Conservation (phyloP, 306 rosid species). For the Pyrus pyrifolia region DNA sequence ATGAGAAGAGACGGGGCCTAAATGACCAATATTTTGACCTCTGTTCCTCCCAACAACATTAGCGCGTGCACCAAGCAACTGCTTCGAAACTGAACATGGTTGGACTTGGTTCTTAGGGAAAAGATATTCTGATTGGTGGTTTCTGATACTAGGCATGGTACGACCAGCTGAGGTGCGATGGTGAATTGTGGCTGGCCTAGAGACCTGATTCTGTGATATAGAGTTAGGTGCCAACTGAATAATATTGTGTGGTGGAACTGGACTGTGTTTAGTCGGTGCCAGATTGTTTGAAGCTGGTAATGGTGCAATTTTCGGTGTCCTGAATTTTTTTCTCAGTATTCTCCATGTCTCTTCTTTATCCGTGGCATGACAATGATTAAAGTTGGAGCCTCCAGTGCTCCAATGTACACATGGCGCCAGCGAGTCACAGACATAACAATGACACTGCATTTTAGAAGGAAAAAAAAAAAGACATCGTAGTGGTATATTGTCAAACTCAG, state of each 20-base stretch:
- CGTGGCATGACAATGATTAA: slow-evolving; percentile 73
- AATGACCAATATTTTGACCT: slow-evolving; percentile 16
- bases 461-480: slow-evolving; percentile 12
- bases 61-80: slow-evolving; percentile 25
- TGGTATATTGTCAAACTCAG: neutral
- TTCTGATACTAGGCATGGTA: slow-evolving; percentile 24
- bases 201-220: slow-evolving; percentile 19
- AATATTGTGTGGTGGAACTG: slow-evolving; percentile 14
- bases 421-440: slow-evolving; percentile 76
- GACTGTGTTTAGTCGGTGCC: slow-evolving; percentile 11
- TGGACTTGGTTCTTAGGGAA: slow-evolving; percentile 29
- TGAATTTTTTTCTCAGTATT: slow-evolving; percentile 38
- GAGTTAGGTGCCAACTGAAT: slow-evolving; percentile 30
- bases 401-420: slow-evolving; percentile 65
- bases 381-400: slow-evolving; percentile 31
- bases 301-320: slow-evolving; percentile 23
- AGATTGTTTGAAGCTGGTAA: slow-evolving; percentile 27
- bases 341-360: slow-evolving; percentile 56
- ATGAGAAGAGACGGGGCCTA: slow-evolving; percentile 24
- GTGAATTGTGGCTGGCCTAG: slow-evolving; percentile 20
- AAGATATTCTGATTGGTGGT: slow-evolving; percentile 18
- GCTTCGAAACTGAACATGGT: slow-evolving; percentile 12
- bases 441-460: slow-evolving; percentile 54
- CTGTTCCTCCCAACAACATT: slow-evolving; percentile 32
- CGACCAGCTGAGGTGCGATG: slow-evolving; percentile 17